Evolutionary conservation across 139 green algal species (phyloP), one percentile per base, ranked within the genome.

Genomic region (Micractinium sp.): DNA sequence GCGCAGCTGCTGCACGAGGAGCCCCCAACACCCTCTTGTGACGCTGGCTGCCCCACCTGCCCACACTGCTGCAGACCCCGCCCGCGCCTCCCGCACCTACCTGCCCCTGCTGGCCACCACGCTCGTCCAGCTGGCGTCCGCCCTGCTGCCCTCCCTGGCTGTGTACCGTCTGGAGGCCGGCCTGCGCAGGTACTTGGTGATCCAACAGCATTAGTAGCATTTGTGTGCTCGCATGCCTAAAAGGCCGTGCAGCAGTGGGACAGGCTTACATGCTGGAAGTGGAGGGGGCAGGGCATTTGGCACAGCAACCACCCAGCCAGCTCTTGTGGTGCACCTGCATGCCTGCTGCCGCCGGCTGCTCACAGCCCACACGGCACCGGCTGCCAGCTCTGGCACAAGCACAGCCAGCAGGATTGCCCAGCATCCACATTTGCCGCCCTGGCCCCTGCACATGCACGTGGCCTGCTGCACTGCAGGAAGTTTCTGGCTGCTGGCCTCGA

Each of bases 51-150:
- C 39, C 39, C 27, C 39, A 7, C 2, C 9, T 39, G 2, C 16
- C 35, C 35, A n/a, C 36, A 31, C 77, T 12, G 39, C 76, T 67
- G 41, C 69, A 63, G 71, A 82, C 85, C 71, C 85, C 15, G 31
- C n/a, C 29, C 69, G 71, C 41, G 41, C 85, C 9, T 3, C 36
- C 23, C 36, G 0, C 36, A 36, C 63, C 63, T 79, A 82, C 47
- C 85, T 88, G 71, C 22, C 41, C 41, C 85, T 88, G 71, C 31
- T n/a, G 31, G 71, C 71, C 71, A 73, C 85, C 41, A 56, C 71
- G 0, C 2, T 36, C 5, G 19, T 71, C 29, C 85, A 88, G 85
- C 33, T 74, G 71, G 31, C 15, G 2, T 47, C 29, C 27, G 71
- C 71, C 63, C n/a, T 74, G 41, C 15, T 88, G n/a, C 85, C 85